phyloP scores from a whole-genome alignment of 1,284 basidiomycete genomes.

The Naganishia albida region DNA sequence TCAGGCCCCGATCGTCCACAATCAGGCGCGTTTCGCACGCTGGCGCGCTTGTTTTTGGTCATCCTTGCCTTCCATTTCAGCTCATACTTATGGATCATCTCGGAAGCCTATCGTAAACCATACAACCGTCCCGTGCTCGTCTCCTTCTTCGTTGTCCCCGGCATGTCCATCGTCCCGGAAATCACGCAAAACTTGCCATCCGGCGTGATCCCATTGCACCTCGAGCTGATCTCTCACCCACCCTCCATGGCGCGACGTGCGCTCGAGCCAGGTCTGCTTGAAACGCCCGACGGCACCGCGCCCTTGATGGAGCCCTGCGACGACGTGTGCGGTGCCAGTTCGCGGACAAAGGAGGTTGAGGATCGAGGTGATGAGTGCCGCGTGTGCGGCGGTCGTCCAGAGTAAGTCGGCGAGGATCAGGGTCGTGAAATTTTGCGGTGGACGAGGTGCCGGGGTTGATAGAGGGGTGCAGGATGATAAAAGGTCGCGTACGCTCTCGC shows the following conservation, averaged over 20 bases:
- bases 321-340: slow-evolving; percentile 44
- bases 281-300: slow-evolving; percentile 49
- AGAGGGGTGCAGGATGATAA: neutral
- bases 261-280: slow-evolving; percentile 32
- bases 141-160: slow-evolving; percentile 42
- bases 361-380: slow-evolving; percentile 44
- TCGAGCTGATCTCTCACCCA: slow-evolving; percentile 35
- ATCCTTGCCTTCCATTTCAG: too few species aligned
- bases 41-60: slow-evolving; percentile 23
- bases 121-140: slow-evolving; percentile 51
- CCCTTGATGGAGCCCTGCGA: slow-evolving; percentile 52
- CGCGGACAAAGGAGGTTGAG: slow-evolving; percentile 37
- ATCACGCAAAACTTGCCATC: slow-evolving; percentile 39
- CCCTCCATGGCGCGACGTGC: slow-evolving; percentile 35
- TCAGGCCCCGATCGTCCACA: slow-evolving; percentile 3
- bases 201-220: slow-evolving; percentile 41
- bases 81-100: slow-evolving; percentile 6
- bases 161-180: slow-evolving; percentile 29
- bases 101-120: slow-evolving; percentile 40
- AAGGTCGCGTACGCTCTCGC: neutral
- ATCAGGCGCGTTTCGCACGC: slow-evolving; percentile 1
- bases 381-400: slow-evolving; percentile 46
- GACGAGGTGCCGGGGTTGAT: neutral
- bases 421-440: slow-evolving; percentile 39
- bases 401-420: slow-evolving; percentile 50